Percentiles rank a stretch among this genome's conserved stretches.
These are phyloP conservation scores for Populus nigra DNA, from an alignment of 345 rosid species.

Conservation along the genomic window DNA sequence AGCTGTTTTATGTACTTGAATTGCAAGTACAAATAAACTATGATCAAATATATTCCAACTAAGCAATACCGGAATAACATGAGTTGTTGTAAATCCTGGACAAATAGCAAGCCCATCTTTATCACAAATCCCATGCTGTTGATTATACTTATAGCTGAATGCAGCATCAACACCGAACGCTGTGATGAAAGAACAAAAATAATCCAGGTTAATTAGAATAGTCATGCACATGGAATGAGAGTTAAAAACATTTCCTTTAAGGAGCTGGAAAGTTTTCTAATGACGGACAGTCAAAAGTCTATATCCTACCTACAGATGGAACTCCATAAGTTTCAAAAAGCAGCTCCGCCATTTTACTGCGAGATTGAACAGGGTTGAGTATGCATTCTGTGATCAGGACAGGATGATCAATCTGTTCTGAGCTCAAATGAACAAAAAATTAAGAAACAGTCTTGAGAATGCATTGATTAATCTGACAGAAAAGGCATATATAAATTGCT, in stretches of 20 bases:
- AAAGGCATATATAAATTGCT: not conserved
- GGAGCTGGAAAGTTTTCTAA: not conserved
- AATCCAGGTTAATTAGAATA: conserved; percentile 8
- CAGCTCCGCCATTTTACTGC: conserved; percentile 97
- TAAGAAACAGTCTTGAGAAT: conserved; percentile 25
- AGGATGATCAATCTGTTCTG: conserved; percentile 91
- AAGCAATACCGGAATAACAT: conserved; percentile 71
- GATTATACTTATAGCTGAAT: conserved; percentile 91
- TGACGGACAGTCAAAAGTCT: not conserved
- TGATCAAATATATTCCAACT: not conserved
- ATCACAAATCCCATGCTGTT: conserved; percentile 66
- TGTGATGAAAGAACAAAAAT: conserved; percentile 27
- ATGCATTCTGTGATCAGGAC: conserved; percentile 87
- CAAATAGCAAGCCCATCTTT: conserved; percentile 84
- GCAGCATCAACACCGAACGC: conserved; percentile 97
- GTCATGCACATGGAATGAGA: not conserved
- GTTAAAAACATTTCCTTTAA: not conserved
- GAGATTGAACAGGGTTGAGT: conserved; percentile 89
- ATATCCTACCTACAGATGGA: conserved; percentile 76
- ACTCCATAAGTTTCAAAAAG: conserved; percentile 96
- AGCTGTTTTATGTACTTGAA: not conserved
- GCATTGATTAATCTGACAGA: conserved; percentile 9
- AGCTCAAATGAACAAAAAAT: conserved; percentile 46
- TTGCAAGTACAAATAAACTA: not conserved
- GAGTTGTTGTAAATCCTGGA: conserved; percentile 83